Evolutionary conservation across 208 protist species (phyloP).

Genomic region (Leishmania major): DNA sequence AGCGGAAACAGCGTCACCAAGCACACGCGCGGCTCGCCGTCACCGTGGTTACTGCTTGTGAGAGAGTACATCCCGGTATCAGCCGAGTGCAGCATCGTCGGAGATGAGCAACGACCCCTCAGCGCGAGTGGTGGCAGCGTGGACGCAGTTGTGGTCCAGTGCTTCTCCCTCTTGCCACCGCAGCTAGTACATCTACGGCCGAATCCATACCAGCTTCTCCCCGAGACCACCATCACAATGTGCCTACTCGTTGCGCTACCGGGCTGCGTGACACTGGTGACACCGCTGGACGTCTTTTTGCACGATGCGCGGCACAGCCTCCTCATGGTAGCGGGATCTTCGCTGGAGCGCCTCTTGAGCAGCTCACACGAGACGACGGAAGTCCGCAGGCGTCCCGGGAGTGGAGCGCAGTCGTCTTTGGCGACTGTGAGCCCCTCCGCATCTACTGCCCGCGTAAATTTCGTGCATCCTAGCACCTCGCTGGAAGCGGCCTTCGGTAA

Average conservation of each 20-base stretch:
- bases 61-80: conserved; percentile 72
- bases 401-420: background rate
- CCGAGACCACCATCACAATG: conserved; percentile 6
- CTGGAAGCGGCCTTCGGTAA: background rate
- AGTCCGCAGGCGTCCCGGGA: too few relatives aligned
- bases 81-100: background rate
- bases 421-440: background rate
- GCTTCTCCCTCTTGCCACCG: conserved; percentile 61
- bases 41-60: conserved; percentile 39
- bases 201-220: conserved; percentile 44
- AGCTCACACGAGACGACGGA: background rate
- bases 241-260: conserved; percentile 25
- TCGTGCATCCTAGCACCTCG: background rate
- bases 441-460: background rate
- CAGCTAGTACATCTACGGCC: conserved; percentile 35
- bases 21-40: too few relatives aligned
- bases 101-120: background rate
- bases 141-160: conserved; percentile 46
- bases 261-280: conserved; percentile 25
- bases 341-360: background rate
- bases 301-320: conserved; percentile 2
- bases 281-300: conserved; percentile 19
- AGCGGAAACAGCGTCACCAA: background rate
- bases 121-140: background rate
- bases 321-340: background rate